Evolutionary conservation across 768 basidiomycete genomes (phyloP).

Genomic region (Suillus paluster): DNA sequence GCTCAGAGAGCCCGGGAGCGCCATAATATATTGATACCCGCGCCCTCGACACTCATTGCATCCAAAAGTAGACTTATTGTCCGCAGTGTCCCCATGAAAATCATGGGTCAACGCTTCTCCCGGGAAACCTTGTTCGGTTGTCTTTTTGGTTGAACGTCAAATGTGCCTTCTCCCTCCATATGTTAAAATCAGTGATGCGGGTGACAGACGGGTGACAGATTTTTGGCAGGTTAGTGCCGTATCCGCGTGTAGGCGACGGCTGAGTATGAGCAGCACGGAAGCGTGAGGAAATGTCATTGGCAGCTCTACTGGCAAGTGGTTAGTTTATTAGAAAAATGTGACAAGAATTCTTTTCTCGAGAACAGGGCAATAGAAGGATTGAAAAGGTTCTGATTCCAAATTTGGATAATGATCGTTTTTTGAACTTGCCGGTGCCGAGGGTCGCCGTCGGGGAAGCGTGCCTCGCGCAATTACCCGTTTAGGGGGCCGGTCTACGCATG

Average conservation of each 20-base stretch:
- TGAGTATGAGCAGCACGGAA: neutral
- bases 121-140: conserved; percentile 20
- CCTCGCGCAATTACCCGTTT: conserved; percentile 42
- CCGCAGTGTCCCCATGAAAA: conserved; percentile 24
- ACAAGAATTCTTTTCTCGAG: conserved; percentile 15
- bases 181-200: conserved; percentile 3
- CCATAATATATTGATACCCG: neutral
- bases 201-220: conserved; percentile 1
- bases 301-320: conserved; percentile 2
- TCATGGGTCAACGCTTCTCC: conserved; percentile 17
- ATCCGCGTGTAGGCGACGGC: neutral
- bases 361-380: conserved; percentile 38
- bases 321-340: conserved; percentile 15
- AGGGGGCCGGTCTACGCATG: conserved; percentile 49
- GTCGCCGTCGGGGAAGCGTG: conserved; percentile 34
- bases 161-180: conserved; percentile 5
- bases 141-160: conserved; percentile 11
- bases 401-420: conserved; percentile 39
- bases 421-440: conserved; percentile 53
- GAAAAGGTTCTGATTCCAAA: conserved; percentile 40
- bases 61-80: conserved; percentile 11
- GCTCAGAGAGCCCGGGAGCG: neutral
- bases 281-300: conserved; percentile 8
- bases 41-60: conserved; percentile 1
- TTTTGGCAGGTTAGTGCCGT: neutral